Conservation (phyloP, 495 filamentous ascomycete species). For the Parathielavia appendiculata region DNA sequence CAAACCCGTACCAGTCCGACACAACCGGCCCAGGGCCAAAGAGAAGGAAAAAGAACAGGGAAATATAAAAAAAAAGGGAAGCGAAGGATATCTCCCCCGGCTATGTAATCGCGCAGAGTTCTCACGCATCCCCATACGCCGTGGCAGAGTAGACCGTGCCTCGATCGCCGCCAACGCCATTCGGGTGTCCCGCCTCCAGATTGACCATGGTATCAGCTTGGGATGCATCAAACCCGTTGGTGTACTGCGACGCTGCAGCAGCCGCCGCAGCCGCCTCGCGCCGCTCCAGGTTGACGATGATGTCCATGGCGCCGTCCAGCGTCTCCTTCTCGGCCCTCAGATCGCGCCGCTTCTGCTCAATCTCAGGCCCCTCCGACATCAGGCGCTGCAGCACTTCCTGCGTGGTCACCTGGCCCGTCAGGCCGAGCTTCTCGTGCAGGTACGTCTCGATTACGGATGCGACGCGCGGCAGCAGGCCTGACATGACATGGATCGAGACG, state of each 20-base stretch:
- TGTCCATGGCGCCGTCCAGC: constrained; percentile 38
- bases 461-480: constrained; percentile 39
- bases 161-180: not conserved
- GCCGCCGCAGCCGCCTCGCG: constrained; percentile 6
- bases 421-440: constrained; percentile 39
- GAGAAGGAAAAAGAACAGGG: not conserved
- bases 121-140: constrained; percentile 16
- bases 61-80: no score
- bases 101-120: not conserved
- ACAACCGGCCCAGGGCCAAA: not conserved
- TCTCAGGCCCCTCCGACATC: constrained; percentile 44
- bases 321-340: constrained; percentile 38
- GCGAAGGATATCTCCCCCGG: not conserved
- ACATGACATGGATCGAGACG: constrained; percentile 43
- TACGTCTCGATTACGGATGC: constrained; percentile 30
- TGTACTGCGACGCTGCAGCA: constrained; percentile 2
- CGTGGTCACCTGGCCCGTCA: constrained; percentile 23
- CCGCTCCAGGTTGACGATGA: constrained; percentile 35
- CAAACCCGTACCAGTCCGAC: not conserved
- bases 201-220: constrained; percentile 6
- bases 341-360: constrained; percentile 29
- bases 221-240: constrained; percentile 2
- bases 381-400: constrained; percentile 31
- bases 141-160: constrained; percentile 9
- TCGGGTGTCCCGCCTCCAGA: not conserved